Evolutionary conservation across 2,329 filamentous ascomycete genomes (phyloP).

Genomic region (Sporothrix brasiliensis): DNA sequence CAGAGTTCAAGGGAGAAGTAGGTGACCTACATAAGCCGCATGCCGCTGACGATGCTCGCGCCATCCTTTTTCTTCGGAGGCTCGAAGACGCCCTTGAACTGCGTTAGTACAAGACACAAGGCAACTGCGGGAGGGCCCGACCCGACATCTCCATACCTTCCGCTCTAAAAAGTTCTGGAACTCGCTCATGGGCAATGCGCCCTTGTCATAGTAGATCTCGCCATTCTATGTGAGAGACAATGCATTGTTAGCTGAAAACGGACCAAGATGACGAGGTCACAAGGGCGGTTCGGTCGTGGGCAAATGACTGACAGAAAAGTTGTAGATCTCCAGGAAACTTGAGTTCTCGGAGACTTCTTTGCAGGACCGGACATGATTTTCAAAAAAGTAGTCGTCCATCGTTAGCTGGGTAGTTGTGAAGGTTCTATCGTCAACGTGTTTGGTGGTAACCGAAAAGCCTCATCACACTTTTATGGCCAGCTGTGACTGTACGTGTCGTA

Average conservation of each 20-base stretch:
- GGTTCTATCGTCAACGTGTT: neutral
- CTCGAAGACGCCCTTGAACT: conserved; percentile 45
- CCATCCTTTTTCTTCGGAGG: conserved; percentile 50
- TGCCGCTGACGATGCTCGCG: conserved; percentile 53
- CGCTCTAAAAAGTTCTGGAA: conserved; percentile 60
- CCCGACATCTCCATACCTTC: conserved; percentile 45
- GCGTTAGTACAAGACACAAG: neutral
- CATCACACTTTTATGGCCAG: too few species aligned
- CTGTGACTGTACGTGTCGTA: neutral
- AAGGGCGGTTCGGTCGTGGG: neutral
- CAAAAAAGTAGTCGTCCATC: conserved; percentile 65
- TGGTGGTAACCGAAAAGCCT: neutral
- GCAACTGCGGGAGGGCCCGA: neutral
- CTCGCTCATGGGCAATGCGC: conserved; percentile 51
- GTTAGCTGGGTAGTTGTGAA: conserved; percentile 27
- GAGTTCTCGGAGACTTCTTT: conserved; percentile 55
- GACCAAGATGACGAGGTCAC: neutral
- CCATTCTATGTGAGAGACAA: conserved; percentile 48
- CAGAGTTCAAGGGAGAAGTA: too few species aligned
- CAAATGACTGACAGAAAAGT: conserved; percentile 55
- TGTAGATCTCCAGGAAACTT: conserved; percentile 61
- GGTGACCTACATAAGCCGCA: conserved; percentile 57
- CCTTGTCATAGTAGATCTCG: conserved; percentile 56
- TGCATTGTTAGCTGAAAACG: conserved; percentile 12
- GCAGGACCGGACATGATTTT: conserved; percentile 52